Evolutionary conservation across 805 yeast genomes (phyloP), one percentile per base, ranked within the genome.

Genomic region (Cyberlindnera amylophila): DNA sequence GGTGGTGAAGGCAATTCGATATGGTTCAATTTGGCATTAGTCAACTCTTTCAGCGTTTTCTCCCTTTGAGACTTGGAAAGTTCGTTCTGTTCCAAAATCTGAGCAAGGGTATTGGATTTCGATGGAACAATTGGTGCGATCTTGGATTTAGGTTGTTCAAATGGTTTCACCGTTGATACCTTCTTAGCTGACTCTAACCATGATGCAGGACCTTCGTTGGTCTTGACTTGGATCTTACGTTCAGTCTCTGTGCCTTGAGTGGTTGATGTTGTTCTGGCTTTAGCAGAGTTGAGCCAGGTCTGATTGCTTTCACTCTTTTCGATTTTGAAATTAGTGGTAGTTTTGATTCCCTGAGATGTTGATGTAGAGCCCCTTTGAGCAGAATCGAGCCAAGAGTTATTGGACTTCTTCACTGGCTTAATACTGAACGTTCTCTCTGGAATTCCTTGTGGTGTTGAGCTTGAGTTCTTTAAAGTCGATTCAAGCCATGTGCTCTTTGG

Each of bases 61-160:
- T 51, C 52, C n/a, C 32, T 24, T 18, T 47, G 50, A 3, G 31
- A 21, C 21, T 41, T 42, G 12, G 49, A 28, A 3, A 31, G 32
- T 19, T 62, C 40, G 11, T 39, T 35, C 21, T 40, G 13, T 27
- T 49, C 35, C 32, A 41, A 6, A 13, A 41, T 63, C 56, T 56
- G 59, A 53, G 63, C 46, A 51, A 63, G 47, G 17, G 64, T 58
- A 51, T 58, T 55, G 29, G 51, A 41, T 34, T 51, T 50, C 46
- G 53, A 54, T 47, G 59, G 63, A 42, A 46, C 50, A 30, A 50
- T 57, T 55, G 62, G 69, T 51, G 60, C 63, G 54, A 54, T 44
- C 59, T 48, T 55, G 39, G 65, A 32, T 39, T 40, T 45, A 27
- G 36, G 35, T 13, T 29, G 21, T n/a, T 37, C 37, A 12, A 40